phyloP scores from a whole-genome alignment of 495 filamentous ascomycete species.

The Penicillium bialowiezense region DNA sequence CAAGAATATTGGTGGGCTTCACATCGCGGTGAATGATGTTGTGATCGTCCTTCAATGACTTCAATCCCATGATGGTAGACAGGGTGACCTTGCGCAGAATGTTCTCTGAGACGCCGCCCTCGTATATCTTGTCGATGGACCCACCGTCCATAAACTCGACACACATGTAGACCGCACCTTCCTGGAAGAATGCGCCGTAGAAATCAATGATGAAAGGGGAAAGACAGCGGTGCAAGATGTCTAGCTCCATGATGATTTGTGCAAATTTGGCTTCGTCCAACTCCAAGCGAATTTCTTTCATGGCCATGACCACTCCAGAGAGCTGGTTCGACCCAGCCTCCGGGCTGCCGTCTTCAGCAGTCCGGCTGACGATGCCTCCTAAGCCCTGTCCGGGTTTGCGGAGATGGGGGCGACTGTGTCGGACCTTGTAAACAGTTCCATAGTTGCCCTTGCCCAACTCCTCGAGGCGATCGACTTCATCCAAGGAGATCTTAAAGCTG shows the following conservation, averaged over 20 bases:
- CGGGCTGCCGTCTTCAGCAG: slow-evolving; percentile 27
- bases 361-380: slow-evolving; percentile 53
- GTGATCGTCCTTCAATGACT: slow-evolving; percentile 93
- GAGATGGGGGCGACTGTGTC: slow-evolving; percentile 75
- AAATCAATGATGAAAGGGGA: slow-evolving; percentile 98
- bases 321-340: slow-evolving; percentile 31
- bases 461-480: slow-evolving; percentile 92
- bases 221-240: slow-evolving; percentile 91
- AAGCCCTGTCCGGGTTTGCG: slow-evolving; percentile 79
- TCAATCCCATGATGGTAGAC: slow-evolving; percentile 88
- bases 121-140: slow-evolving; percentile 96
- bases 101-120: slow-evolving; percentile 85
- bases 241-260: slow-evolving; percentile 96
- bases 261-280: slow-evolving; percentile 95
- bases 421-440: slow-evolving; percentile 94
- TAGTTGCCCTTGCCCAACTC: slow-evolving; percentile 99
- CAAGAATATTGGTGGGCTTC: slow-evolving; percentile 95
- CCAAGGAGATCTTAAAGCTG: slow-evolving; percentile 90
- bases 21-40: slow-evolving; percentile 99
- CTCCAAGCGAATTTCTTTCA: slow-evolving; percentile 98
- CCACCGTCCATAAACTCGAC: slow-evolving; percentile 99
- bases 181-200: slow-evolving; percentile 98
- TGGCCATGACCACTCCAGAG: slow-evolving; percentile 87
- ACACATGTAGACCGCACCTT: slow-evolving; percentile 98
- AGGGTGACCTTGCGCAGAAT: slow-evolving; percentile 88